Evolutionary conservation across 169 alveolate species (phyloP), one percentile per base, ranked within the genome.

Genomic region (Eimeria mitis): DNA sequence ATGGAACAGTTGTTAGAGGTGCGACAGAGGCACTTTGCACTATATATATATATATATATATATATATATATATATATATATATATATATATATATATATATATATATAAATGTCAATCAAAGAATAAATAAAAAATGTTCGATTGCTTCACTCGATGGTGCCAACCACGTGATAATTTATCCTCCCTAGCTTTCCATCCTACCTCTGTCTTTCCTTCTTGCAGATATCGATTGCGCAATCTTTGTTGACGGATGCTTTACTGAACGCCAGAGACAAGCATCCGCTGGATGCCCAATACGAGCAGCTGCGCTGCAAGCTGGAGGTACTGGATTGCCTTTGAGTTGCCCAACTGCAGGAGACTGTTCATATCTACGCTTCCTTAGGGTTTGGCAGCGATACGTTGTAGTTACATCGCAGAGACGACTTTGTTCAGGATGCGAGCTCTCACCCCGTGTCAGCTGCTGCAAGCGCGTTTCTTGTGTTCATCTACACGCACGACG

Each of bases 1-100:
- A 89, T 95, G 97, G 97, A 95, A 56, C 95, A 95, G 49, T 92
- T 95, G 28, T 88, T 95, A 19, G 97, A 95, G 81, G 97, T 95
- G 76, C 59, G 92, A 11, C 87, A 16, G 34, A 16, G 25, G 44
- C 84, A 11, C 78, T 87, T 31, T 11, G 7, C 25, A 9, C 56
- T 11, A n/a, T n/a, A n/a, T n/a, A n/a, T n/a, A n/a, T n/a, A n/a
- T n/a, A n/a, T n/a, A 49, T 61, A 61, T 61, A 23, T 5, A n/a
- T n/a, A n/a, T n/a, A n/a, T n/a, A n/a, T n/a, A n/a, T n/a, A n/a
- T n/a, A n/a, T n/a, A n/a, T n/a, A n/a, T n/a, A n/a, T n/a, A n/a
- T n/a, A n/a, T n/a, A n/a, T n/a, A n/a, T n/a, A n/a, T n/a, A n/a
- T n/a, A n/a, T n/a, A n/a, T n/a, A n/a, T n/a, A n/a, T n/a, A n/a